A percentile compares a stretch with the other conserved stretches of the same genome.
Evolutionary conservation across 257 asterid genomes (phyloP).

Genomic region (Misopates orontium): DNA sequence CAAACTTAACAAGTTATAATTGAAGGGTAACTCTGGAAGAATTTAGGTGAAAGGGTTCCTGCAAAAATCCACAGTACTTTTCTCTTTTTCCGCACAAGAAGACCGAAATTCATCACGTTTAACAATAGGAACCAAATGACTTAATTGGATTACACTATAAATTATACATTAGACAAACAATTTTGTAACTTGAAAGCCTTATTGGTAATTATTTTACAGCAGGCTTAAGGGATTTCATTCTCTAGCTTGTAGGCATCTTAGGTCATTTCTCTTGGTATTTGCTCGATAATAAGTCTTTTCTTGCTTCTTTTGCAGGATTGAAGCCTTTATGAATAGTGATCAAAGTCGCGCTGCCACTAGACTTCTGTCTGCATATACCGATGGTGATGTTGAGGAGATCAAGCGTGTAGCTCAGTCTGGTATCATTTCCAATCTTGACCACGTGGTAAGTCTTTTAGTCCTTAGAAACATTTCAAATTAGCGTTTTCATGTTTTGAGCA

Average conservation of each 20-base stretch:
- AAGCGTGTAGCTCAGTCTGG: constrained; percentile 83
- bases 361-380: constrained; percentile 83
- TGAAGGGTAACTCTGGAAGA: neutral
- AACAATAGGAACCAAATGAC: neutral
- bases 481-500: neutral
- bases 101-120: neutral
- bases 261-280: constrained; percentile 11
- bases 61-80: neutral
- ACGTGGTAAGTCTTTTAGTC: constrained; percentile 51
- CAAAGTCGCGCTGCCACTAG: constrained; percentile 85
- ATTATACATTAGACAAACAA: neutral
- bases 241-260: neutral
- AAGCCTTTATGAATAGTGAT: constrained; percentile 79
- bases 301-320: constrained; percentile 63
- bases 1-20: neutral
- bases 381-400: constrained; percentile 86
- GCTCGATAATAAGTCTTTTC: constrained; percentile 5
- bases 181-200: neutral
- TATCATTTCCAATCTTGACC: constrained; percentile 78
- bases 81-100: neutral
- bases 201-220: neutral
- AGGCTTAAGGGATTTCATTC: neutral
- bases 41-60: no score
- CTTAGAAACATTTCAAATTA: constrained; percentile 11
- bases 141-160: neutral